A percentile compares a stretch with the other conserved stretches of the same genome.
Evolutionary conservation across 164 flowering plant species (phyloP).

Genomic region (Aristolochia californica): DNA sequence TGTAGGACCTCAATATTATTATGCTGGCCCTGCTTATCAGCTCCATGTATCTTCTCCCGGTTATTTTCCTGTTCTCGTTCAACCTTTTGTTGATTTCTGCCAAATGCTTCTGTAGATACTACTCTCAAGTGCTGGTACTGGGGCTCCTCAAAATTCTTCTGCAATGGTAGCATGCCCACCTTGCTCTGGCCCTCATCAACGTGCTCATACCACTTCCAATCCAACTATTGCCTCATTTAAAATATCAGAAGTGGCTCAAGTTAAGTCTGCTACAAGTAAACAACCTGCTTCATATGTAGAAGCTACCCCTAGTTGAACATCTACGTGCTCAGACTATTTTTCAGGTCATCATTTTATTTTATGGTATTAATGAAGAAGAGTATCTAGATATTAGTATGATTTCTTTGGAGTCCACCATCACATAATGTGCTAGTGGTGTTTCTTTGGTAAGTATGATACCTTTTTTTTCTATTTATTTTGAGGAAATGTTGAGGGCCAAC

Average conservation of each 20-base stretch:
- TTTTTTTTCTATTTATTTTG: too few species aligned
- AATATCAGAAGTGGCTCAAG: too few species aligned
- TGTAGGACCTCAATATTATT: conserved; percentile 54
- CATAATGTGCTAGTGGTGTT: too few species aligned
- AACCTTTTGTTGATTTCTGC: conserved; percentile 33
- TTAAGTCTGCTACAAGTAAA: conserved; percentile 18
- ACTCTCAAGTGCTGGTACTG: conserved; percentile 25
- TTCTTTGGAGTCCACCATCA: too few species aligned
- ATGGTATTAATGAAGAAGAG: too few species aligned
- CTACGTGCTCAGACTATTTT: too few species aligned
- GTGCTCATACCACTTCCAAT: conserved; percentile 12
- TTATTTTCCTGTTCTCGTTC: conserved; percentile 42
- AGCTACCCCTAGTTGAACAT: conserved; percentile 4
- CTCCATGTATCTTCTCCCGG: conserved; percentile 33
- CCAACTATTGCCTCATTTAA: conserved; percentile 22
- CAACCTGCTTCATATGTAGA: conserved; percentile 22
- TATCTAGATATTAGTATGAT: too few species aligned
- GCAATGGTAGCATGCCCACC: conserved; percentile 13
- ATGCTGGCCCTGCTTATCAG: conserved; percentile 44
- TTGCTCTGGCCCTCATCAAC: conserved; percentile 12
- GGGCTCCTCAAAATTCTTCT: conserved; percentile 27
- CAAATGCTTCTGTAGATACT: conserved; percentile 28
- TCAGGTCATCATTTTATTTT: too few species aligned
- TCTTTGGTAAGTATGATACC: too few species aligned
- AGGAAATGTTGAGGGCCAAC: too few species aligned